phyloP scores from a whole-genome alignment of 768 basidiomycete species.

The Panellus pusillus region DNA sequence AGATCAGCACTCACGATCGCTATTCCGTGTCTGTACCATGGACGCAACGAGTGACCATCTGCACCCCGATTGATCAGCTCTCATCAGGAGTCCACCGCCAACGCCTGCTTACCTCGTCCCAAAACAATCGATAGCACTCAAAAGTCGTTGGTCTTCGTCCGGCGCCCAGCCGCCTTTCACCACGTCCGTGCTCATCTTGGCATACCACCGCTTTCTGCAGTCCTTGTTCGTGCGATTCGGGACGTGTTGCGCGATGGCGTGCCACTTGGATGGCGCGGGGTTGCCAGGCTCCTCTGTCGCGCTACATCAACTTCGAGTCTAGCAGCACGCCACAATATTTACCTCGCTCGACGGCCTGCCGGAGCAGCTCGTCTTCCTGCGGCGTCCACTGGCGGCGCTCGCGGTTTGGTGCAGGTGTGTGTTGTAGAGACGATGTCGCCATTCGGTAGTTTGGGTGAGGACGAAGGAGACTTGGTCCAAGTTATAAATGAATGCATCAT shows the following conservation, averaged over 20 bases:
- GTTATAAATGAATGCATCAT: too few relatives aligned
- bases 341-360: constrained; percentile 53
- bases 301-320: constrained; percentile 17
- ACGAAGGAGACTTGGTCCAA: background rate
- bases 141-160: constrained; percentile 58
- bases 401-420: background rate
- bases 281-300: constrained; percentile 55
- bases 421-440: background rate
- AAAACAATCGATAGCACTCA: constrained; percentile 55
- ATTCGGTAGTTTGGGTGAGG: background rate
- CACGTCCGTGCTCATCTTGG: constrained; percentile 63
- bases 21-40: constrained; percentile 55
- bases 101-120: constrained; percentile 47
- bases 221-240: constrained; percentile 65
- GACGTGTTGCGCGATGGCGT: constrained; percentile 61
- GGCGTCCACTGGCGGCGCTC: constrained; percentile 6
- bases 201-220: constrained; percentile 64
- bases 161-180: constrained; percentile 64
- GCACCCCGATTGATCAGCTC: constrained; percentile 10
- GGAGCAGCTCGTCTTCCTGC: constrained; percentile 51
- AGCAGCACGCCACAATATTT: constrained; percentile 4
- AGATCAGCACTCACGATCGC: constrained; percentile 47
- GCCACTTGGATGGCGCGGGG: constrained; percentile 60
- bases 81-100: background rate
- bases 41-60: constrained; percentile 63